Conservation (phyloP, 257 asterid species). For the Plantago elongata region DNA sequence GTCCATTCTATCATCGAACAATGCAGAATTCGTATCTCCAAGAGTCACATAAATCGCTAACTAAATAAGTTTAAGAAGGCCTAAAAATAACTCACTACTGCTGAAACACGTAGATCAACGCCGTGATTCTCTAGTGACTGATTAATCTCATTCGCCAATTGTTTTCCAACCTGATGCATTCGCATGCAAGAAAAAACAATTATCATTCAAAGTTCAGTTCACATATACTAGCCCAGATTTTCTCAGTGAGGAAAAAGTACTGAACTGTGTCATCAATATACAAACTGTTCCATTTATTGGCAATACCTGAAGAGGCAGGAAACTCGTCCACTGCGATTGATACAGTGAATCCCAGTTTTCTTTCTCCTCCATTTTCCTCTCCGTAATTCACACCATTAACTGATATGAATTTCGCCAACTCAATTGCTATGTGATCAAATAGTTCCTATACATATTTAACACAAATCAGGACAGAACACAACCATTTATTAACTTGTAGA, state of each 20-base stretch:
- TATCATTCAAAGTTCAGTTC: background rate
- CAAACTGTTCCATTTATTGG: slow-evolving; percentile 41
- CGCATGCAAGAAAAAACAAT: background rate
- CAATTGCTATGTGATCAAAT: slow-evolving; percentile 49
- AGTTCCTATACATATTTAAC: slow-evolving; percentile 40
- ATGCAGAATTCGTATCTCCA: background rate
- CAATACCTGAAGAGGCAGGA: slow-evolving; percentile 33
- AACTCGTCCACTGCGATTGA: slow-evolving; percentile 46
- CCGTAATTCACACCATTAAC: slow-evolving; percentile 25
- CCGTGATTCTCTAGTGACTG: slow-evolving; percentile 51
- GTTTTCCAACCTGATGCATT: slow-evolving; percentile 44
- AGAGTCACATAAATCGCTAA: background rate
- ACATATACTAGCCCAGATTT: background rate
- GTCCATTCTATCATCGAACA: background rate
- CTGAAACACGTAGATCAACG: slow-evolving; percentile 47
- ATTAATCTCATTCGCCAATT: slow-evolving; percentile 46
- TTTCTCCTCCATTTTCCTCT: slow-evolving; percentile 17
- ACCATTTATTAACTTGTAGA: background rate
- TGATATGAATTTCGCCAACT: slow-evolving; percentile 55
- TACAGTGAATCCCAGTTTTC: slow-evolving; percentile 55
- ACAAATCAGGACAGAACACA: background rate
- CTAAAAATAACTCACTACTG: slow-evolving; percentile 38
- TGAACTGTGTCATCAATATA: slow-evolving; percentile 46
- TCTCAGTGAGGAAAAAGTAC: slow-evolving; percentile 15
- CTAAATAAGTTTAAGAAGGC: background rate